Base-by-base conservation (phyloP, 116 monocot species). In the Trichopus zeylanicus region DNA sequence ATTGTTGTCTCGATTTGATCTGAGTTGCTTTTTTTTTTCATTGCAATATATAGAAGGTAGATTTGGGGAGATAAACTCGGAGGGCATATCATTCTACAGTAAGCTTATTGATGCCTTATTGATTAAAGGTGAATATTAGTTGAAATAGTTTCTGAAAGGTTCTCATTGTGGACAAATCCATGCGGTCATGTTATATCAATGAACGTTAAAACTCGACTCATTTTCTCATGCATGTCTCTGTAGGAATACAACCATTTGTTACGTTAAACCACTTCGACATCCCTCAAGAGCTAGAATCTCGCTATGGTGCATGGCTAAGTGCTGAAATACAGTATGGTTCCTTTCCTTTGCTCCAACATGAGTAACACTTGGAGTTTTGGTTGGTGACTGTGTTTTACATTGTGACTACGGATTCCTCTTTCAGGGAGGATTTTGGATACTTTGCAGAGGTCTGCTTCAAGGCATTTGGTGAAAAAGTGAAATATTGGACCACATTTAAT, bases 171-270 rank as follows among this genome's bases (percentile, higher is more conserved):
- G n/a, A n/a, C n/a, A n/a, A n/a, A n/a, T n/a, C n/a, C n/a, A n/a
- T n/a, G n/a, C n/a, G n/a, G n/a, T n/a, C n/a, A n/a, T n/a, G n/a
- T n/a, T n/a, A n/a, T n/a, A n/a, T n/a, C n/a, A n/a, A n/a, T n/a
- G n/a, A n/a, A n/a, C n/a, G n/a, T n/a, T n/a, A n/a, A n/a, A n/a
- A n/a, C n/a, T n/a, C n/a, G n/a, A n/a, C n/a, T n/a, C n/a, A n/a
- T n/a, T n/a, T n/a, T n/a, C 32, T 33, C 8, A 33, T 33, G 32
- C 8, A 5, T 5, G 4, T 33, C 4, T 33, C 21, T 26, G 16
- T 58, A 80, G 85, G 80, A 33, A 77, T 85, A 64, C 39, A 80
- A 63, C 85, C 85, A 48, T 80, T 80, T 67, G 77, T 85, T 11
- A 80, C 85, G 23, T 27, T 81, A 13, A 48, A 15, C 26, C 85